These are phyloP conservation scores for Dothideomycetes sp. DNA, from an alignment of 2,329 filamentous ascomycete genomes.

Conservation along the genomic window DNA sequence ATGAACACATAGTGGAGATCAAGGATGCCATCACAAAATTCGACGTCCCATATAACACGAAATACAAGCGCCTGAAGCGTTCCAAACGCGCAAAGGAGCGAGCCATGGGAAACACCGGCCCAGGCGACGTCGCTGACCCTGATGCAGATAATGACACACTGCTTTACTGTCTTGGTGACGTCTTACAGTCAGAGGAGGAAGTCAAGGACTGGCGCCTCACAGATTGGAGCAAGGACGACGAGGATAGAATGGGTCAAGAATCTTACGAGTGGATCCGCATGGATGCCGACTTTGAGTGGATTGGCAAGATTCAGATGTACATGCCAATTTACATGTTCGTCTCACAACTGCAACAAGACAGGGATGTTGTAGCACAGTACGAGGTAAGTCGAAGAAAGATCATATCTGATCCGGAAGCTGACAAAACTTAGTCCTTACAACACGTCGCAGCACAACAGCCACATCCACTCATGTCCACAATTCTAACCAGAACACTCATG, in stretches of 20 bases:
- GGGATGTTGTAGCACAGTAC: conserved; percentile 82
- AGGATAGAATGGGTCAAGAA: conserved; percentile 85
- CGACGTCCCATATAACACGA: conserved; percentile 96
- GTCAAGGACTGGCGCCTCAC: conserved; percentile 70
- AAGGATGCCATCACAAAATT: conserved; percentile 76
- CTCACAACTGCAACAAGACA: conserved; percentile 91
- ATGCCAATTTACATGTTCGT: conserved; percentile 97
- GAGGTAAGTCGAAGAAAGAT: conserved; percentile 32
- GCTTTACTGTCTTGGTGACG: conserved; percentile 84
- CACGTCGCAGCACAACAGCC: conserved; percentile 57
- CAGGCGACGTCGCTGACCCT: conserved; percentile 5
- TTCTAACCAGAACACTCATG: conserved; percentile 79
- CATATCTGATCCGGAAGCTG: conserved; percentile 8
- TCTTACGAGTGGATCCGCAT: conserved; percentile 98
- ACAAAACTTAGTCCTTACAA: conserved; percentile 51
- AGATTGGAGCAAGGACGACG: conserved; percentile 83
- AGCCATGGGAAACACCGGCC: conserved; percentile 49
- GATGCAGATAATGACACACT: conserved; percentile 66
- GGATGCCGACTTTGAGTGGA: conserved; percentile 97
- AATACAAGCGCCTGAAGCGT: conserved; percentile 93
- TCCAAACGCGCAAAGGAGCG: conserved; percentile 75
- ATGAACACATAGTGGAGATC: conserved; percentile 95
- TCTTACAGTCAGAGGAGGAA: conserved; percentile 74
- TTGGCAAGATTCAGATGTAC: conserved; percentile 69
- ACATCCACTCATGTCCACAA: conserved; percentile 76